These are phyloP conservation scores for Trichosporon sp. DNA, from an alignment of 1,284 basidiomycete species.

Conservation along the genomic window DNA sequence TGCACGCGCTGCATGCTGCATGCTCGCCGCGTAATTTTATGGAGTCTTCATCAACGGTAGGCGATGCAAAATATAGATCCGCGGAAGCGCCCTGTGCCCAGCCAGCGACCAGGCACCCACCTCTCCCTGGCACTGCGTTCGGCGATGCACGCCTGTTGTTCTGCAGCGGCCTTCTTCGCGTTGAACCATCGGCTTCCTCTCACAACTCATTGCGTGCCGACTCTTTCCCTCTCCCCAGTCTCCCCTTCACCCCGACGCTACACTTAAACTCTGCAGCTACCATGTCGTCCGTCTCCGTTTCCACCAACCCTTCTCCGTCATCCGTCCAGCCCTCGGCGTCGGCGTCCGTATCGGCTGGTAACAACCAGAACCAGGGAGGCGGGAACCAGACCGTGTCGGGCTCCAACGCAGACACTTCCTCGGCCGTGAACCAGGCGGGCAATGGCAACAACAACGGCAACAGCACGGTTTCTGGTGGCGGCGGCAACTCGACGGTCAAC, in stretches of 20 bases:
- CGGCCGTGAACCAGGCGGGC: slow-evolving; percentile 1
- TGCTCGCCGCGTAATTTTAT: too few relatives aligned
- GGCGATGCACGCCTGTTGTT: neutral
- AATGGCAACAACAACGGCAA: neutral
- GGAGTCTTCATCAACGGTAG: too few relatives aligned
- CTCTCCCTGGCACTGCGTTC: neutral
- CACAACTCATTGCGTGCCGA: too few relatives aligned
- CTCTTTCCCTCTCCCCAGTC: neutral
- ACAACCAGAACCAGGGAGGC: neutral
- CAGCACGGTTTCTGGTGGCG: neutral
- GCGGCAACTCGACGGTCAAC: neutral
- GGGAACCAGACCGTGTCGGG: slow-evolving; percentile 5
- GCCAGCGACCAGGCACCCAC: neutral
- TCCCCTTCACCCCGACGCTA: too few relatives aligned
- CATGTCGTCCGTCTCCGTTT: neutral
- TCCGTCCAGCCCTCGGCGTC: neutral
- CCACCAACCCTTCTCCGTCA: neutral
- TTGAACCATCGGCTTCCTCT: neutral
- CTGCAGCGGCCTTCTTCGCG: neutral
- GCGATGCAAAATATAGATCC: too few relatives aligned
- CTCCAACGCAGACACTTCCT: slow-evolving; percentile 4
- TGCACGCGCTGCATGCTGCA: too few relatives aligned
- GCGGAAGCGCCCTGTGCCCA: too few relatives aligned
- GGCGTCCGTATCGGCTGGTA: neutral
- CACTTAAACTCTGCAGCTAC: neutral